A percentile compares a stretch with the other conserved stretches of the same genome.
Conservation (phyloP, 2,329 filamentous ascomycete species). For the Trichoderma atroviride region DNA sequence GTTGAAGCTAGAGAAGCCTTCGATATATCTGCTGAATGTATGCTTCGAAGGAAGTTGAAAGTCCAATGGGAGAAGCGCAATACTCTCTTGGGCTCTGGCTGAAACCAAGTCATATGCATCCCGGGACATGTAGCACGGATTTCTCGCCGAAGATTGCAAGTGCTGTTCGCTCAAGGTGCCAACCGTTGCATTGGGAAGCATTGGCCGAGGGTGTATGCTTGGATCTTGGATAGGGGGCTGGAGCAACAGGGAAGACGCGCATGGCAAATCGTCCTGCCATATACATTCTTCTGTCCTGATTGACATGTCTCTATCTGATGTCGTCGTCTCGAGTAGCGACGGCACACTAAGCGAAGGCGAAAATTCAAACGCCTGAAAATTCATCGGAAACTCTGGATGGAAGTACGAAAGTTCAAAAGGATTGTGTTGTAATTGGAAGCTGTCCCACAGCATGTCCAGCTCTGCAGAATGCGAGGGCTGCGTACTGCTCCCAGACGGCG, state of each 20-base stretch:
- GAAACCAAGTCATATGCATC: constrained; percentile 10
- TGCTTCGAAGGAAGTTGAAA: constrained; percentile 15
- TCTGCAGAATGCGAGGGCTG: not conserved
- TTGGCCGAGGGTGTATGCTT: not conserved
- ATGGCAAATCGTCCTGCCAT: constrained; percentile 20
- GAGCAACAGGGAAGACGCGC: constrained; percentile 4
- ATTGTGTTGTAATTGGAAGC: constrained; percentile 9
- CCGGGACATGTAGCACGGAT: constrained; percentile 14
- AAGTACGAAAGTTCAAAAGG: constrained; percentile 9
- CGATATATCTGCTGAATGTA: constrained; percentile 11
- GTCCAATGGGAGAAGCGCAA: not conserved
- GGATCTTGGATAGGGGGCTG: not conserved
- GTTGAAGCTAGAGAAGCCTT: constrained; percentile 13
- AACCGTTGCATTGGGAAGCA: not conserved
- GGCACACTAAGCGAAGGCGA: not conserved
- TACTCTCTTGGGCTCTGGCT: not conserved
- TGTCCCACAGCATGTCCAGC: constrained; percentile 17
- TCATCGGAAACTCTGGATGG: constrained; percentile 7
- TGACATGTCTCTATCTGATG: not conserved
- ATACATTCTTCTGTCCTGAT: constrained; percentile 11
- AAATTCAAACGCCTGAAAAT: constrained; percentile 4
- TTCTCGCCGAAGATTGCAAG: not conserved
- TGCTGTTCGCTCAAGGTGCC: not conserved
- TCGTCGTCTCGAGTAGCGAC: not conserved
- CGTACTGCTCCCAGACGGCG: not conserved